phyloP scores from a whole-genome alignment of 176 grass and related monocot genomes.

The Musa schizocarpa region DNA sequence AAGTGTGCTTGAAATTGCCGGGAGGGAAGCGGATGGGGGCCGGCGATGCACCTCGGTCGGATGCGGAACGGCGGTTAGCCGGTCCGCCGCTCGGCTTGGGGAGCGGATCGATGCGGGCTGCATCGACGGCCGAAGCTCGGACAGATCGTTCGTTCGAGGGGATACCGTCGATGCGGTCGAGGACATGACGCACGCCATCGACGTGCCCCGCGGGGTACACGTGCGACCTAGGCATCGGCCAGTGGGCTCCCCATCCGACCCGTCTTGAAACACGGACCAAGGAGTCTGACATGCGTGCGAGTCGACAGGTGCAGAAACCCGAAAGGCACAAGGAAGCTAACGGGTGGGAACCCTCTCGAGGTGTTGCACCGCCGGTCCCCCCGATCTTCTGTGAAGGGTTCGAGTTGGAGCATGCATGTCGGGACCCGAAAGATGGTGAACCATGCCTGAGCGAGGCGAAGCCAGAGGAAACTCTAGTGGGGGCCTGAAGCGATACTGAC shows the following conservation, averaged over 20 bases:
- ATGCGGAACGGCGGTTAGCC: background rate
- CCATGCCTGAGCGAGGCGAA: slow-evolving; percentile 61
- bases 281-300: slow-evolving; percentile 68
- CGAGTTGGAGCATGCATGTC: slow-evolving; percentile 37
- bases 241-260: slow-evolving; percentile 50
- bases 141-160: no score
- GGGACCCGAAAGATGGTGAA: slow-evolving; percentile 85
- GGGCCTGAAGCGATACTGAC: no score
- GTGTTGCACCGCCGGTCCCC: no score
- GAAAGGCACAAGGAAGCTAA: no score
- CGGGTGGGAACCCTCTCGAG: no score
- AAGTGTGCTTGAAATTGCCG: slow-evolving; percentile 61
- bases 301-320: slow-evolving; percentile 38
- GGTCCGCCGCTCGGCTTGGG: no score
- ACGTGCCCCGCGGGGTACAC: no score
- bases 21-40: slow-evolving; percentile 63
- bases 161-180: no score
- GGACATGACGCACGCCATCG: no score
- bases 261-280: slow-evolving; percentile 71
- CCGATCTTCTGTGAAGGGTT: slow-evolving; percentile 43
- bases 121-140: no score
- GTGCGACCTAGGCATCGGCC: slow-evolving; percentile 9
- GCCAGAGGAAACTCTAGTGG: slow-evolving; percentile 41
- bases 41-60: slow-evolving; percentile 30
- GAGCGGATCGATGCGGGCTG: no score